Percentiles rank a stretch among this genome's conserved stretches.
Conservation (phyloP, 2,329 filamentous ascomycete genomes). For the Penicillium thymicola region DNA sequence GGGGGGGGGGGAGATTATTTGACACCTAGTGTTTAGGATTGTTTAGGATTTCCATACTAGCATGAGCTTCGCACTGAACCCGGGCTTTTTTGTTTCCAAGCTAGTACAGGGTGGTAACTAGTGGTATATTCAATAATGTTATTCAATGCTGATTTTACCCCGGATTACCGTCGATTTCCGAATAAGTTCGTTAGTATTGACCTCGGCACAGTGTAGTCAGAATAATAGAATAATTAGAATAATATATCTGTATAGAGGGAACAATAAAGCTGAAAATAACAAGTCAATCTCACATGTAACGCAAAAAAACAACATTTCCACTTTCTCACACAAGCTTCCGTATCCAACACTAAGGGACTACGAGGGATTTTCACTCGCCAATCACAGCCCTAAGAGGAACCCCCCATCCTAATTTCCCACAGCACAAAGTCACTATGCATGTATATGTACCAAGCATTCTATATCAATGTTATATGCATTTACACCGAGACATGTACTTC, state of each 20-base stretch:
- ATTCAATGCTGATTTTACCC: constrained; percentile 1
- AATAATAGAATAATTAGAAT: background rate
- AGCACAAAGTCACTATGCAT: background rate
- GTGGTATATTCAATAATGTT: background rate
- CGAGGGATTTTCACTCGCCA: constrained; percentile 11
- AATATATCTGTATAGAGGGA: background rate
- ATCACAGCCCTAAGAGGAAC: background rate
- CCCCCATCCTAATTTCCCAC: constrained; percentile 5
- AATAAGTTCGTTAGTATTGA: background rate
- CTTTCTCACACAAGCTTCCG: constrained; percentile 8
- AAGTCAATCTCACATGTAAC: background rate
- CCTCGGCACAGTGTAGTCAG: background rate
- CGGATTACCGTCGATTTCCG: constrained; percentile 4
- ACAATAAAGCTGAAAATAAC: background rate
- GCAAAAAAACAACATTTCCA: background rate
- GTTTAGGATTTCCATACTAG: background rate
- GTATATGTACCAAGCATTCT: background rate
- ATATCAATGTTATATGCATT: background rate
- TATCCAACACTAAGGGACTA: background rate
- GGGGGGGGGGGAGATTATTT: background rate
- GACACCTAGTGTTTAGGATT: constrained; percentile 1
- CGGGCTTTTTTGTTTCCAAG: background rate
- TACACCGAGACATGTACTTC: background rate
- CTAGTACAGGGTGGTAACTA: background rate
- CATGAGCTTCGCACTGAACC: background rate